Conservation (phyloP, 1,139 yeast genomes). For the Sugiyamaella pinicola region DNA sequence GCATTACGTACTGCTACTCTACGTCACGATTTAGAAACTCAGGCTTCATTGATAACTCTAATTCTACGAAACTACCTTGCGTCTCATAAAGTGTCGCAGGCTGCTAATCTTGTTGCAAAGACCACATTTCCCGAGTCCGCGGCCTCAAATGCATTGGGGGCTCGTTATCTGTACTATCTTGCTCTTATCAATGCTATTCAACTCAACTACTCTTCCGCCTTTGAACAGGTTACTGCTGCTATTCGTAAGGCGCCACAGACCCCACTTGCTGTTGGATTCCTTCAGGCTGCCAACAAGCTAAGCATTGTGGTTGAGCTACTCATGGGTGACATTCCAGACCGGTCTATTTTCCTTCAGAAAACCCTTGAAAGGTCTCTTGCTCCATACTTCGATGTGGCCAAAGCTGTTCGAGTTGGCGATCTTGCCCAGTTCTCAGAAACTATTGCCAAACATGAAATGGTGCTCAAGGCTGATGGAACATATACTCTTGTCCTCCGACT, state of each 20-base stretch:
- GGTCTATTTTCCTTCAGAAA: slow-evolving; percentile 72
- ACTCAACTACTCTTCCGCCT: slow-evolving; percentile 87
- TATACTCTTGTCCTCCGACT: slow-evolving; percentile 84
- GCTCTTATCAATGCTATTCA: slow-evolving; percentile 91
- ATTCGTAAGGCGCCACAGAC: slow-evolving; percentile 98
- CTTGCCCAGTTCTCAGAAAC: slow-evolving; percentile 76
- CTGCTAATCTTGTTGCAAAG: slow-evolving; percentile 86
- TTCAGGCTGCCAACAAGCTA: slow-evolving; percentile 88
- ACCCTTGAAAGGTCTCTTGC: slow-evolving; percentile 59
- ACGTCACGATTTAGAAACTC: slow-evolving; percentile 90
- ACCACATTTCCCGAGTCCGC: slow-evolving; percentile 84
- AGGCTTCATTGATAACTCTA: slow-evolving; percentile 81
- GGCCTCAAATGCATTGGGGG: slow-evolving; percentile 86
- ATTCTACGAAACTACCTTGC: slow-evolving; percentile 78
- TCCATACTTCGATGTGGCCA: slow-evolving; percentile 85
- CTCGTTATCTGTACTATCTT: slow-evolving; percentile 87
- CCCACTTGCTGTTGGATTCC: slow-evolving; percentile 77
- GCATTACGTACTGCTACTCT: slow-evolving; percentile 87
- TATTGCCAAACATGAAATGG: slow-evolving; percentile 62
- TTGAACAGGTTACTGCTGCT: slow-evolving; percentile 87
- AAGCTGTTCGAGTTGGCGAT: slow-evolving; percentile 93
- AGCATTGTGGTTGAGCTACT: slow-evolving; percentile 85
- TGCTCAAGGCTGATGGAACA: slow-evolving; percentile 74
- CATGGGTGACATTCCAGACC: slow-evolving; percentile 97
- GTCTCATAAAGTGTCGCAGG: slow-evolving; percentile 81